Evolutionary conservation across 345 rosid genomes (phyloP).

Genomic region (Hibiscus trionum): DNA sequence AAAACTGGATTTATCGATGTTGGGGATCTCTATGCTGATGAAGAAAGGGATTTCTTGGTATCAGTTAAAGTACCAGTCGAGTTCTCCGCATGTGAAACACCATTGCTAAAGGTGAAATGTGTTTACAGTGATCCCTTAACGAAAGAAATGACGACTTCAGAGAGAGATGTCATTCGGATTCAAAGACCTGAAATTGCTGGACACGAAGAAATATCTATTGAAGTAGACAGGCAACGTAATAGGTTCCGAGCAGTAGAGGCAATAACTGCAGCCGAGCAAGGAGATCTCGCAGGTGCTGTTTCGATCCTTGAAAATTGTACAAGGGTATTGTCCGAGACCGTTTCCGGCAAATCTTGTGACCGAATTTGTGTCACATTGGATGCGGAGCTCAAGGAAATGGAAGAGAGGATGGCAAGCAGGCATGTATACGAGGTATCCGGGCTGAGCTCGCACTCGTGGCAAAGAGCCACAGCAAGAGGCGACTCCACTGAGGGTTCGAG

Average conservation of each 20-base stretch:
- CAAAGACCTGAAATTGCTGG: constrained; percentile 48
- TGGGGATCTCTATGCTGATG: constrained; percentile 93
- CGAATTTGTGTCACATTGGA: constrained; percentile 72
- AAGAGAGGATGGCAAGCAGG: constrained; percentile 90
- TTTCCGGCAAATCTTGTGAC: constrained; percentile 61
- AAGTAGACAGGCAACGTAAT: constrained; percentile 93
- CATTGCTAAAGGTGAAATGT: constrained; percentile 68
- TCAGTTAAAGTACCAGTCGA: constrained; percentile 62
- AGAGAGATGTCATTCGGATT: constrained; percentile 47
- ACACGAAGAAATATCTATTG: constrained; percentile 50
- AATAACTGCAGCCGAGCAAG: constrained; percentile 68
- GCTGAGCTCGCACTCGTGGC: constrained; percentile 98
- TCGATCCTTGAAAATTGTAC: constrained; percentile 61
- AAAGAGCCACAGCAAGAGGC: constrained; percentile 95
- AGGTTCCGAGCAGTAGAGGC: constrained; percentile 74
- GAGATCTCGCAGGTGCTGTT: constrained; percentile 64
- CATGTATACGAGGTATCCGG: constrained; percentile 90
- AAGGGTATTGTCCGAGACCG: constrained; percentile 45
- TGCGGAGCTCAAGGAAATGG: constrained; percentile 92
- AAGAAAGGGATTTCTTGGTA: constrained; percentile 87
- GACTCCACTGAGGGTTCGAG: constrained; percentile 84
- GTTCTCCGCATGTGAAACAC: constrained; percentile 32
- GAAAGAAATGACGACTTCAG: constrained; percentile 45
- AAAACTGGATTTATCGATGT: constrained; percentile 51
- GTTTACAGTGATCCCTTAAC: constrained; percentile 68